Percentiles rank a stretch among this genome's conserved stretches.
phyloP scores from a whole-genome alignment of 1,139 yeast species.

The Kodamaea sp. region DNA sequence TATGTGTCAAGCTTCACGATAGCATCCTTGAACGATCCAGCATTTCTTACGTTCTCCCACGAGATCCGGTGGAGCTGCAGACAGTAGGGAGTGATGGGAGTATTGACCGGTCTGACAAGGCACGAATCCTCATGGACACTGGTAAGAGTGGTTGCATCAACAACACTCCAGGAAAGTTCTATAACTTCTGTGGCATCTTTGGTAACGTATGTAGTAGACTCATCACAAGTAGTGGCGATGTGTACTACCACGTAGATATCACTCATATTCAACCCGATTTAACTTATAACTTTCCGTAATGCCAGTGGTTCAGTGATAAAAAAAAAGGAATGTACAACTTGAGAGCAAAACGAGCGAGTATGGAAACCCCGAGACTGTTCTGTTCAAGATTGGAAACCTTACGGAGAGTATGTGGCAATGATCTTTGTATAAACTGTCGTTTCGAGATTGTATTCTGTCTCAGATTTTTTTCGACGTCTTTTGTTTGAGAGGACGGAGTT shows the following conservation, averaged over 20 bases:
- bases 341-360: too few relatives aligned
- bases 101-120: conserved; percentile 61
- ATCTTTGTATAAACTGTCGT: too few relatives aligned
- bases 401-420: too few relatives aligned
- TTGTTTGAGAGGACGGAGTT: too few relatives aligned
- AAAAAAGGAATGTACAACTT: too few relatives aligned
- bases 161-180: conserved; percentile 64
- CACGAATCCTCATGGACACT: conserved; percentile 41
- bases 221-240: conserved; percentile 70
- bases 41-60: conserved; percentile 64
- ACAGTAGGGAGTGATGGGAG: conserved; percentile 69
- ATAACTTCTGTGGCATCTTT: conserved; percentile 67
- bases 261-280: conserved; percentile 45
- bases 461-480: conserved; percentile 13
- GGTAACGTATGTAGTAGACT: conserved; percentile 55
- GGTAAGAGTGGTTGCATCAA: conserved; percentile 42
- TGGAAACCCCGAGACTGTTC: conserved; percentile 1
- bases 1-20: conserved; percentile 52
- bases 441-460: too few relatives aligned
- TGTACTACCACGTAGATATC: conserved; percentile 66
- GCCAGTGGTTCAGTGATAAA: too few relatives aligned
- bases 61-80: conserved; percentile 53
- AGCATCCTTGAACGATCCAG: conserved; percentile 61
- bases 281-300: too few relatives aligned
- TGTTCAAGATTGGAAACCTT: background rate